Percentiles rank a stretch among this genome's conserved stretches.
phyloP scores from a whole-genome alignment of 192 early-diverging fungal genomes.

The Anaeromyces robustus region DNA sequence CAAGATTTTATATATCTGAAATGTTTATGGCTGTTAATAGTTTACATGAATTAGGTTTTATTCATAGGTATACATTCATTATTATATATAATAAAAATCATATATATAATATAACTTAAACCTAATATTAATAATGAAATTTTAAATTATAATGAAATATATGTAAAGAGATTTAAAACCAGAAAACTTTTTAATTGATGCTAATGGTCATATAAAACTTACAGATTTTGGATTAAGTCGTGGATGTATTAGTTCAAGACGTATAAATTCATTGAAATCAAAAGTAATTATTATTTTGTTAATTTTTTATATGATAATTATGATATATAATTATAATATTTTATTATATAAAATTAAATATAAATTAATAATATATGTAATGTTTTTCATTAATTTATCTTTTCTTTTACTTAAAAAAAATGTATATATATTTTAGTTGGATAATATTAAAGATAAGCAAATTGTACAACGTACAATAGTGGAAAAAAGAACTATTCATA shows the following conservation, averaged over 20 bases:
- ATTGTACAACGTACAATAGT: constrained; percentile 7
- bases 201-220: constrained; percentile 32
- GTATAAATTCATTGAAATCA: constrained; percentile 10
- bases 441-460: constrained; percentile 19
- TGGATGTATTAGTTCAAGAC: constrained; percentile 13
- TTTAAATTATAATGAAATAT: constrained; percentile 1
- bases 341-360: constrained; percentile 6
- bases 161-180: constrained; percentile 23
- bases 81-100: neutral
- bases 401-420: too few species aligned
- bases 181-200: constrained; percentile 38
- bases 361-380: neutral
- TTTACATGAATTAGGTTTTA: constrained; percentile 73
- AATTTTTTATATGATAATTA: too few species aligned
- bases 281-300: too few species aligned
- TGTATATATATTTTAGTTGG: constrained; percentile 8
- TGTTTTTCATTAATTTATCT: too few species aligned
- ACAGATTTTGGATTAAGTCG: constrained; percentile 9
- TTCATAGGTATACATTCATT: constrained; percentile 40
- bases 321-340: constrained; percentile 1
- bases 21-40: constrained; percentile 64
- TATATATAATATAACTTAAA: neutral
- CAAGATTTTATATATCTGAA: constrained; percentile 78
- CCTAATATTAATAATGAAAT: neutral
- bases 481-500: constrained; percentile 21